Percentiles rank a stretch among this genome's conserved stretches.
These are phyloP conservation scores for Phyllachora maydis DNA, from an alignment of 2,329 filamentous ascomycete species.

Conservation along the genomic window DNA sequence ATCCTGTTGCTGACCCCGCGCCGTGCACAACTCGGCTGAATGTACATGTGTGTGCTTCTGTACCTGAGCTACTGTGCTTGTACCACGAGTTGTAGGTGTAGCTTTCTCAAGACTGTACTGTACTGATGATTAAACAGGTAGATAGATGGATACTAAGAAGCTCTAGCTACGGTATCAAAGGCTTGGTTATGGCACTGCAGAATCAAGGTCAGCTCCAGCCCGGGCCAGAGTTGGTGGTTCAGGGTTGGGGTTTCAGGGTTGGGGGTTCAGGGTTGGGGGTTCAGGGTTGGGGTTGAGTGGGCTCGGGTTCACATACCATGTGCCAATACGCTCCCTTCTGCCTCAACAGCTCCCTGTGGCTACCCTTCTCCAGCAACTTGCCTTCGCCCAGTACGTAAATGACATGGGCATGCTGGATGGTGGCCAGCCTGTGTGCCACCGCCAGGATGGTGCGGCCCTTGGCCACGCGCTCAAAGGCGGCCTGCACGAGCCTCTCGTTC, in stretches of 20 bases:
- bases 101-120: too few species aligned
- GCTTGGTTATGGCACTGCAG: constrained; percentile 38
- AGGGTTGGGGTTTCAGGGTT: too few species aligned
- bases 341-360: constrained; percentile 26
- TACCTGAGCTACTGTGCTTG: too few species aligned
- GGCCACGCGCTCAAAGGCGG: constrained; percentile 43
- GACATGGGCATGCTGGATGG: constrained; percentile 59
- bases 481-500: constrained; percentile 37
- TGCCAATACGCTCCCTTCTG: constrained; percentile 33
- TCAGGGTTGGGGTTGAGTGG: background rate
- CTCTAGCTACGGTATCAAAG: constrained; percentile 17
- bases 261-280: constrained; percentile 1
- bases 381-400: constrained; percentile 61
- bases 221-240: too few species aligned
- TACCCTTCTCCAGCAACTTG: constrained; percentile 31
- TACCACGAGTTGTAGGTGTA: too few species aligned
- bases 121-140: too few species aligned
- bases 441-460: constrained; percentile 47
- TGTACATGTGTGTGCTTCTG: too few species aligned
- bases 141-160: too few species aligned
- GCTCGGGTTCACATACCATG: constrained; percentile 25
- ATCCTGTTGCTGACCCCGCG: too few species aligned
- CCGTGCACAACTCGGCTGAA: too few species aligned
- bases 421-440: constrained; percentile 59
- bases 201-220: too few species aligned